Evolutionary conservation across 345 rosid genomes (phyloP).

Genomic region (Balakata baccata): DNA sequence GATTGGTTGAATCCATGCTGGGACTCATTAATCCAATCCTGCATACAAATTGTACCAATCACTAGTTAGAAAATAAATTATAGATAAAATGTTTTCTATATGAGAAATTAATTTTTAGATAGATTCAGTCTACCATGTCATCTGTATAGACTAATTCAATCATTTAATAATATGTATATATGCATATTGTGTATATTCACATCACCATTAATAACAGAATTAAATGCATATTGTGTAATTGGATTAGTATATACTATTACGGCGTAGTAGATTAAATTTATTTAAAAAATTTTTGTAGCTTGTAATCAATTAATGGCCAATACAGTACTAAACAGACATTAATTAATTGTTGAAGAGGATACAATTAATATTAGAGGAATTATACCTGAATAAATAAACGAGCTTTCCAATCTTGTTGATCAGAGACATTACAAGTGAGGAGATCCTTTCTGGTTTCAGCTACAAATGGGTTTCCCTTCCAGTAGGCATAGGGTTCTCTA

Average conservation of each 20-base stretch:
- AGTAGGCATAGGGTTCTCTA: constrained; percentile 21
- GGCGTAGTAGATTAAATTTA: no score
- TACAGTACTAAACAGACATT: no score
- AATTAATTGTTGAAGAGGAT: neutral
- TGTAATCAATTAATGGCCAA: no score
- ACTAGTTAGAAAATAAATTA: neutral
- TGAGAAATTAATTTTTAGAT: no score
- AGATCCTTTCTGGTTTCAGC: constrained; percentile 12
- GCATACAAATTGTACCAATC: neutral
- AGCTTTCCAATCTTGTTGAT: constrained; percentile 23
- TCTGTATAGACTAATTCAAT: no score
- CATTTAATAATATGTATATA: no score
- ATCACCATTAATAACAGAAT: no score
- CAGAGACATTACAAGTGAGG: constrained; percentile 15
- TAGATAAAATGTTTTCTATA: neutral
- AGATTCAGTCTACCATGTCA: no score
- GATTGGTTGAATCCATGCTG: constrained; percentile 19
- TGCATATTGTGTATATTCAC: no score
- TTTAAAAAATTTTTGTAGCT: no score
- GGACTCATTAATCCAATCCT: constrained; percentile 19
- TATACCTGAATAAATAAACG: constrained; percentile 18
- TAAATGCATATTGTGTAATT: no score
- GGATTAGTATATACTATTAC: no score
- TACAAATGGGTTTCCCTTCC: constrained; percentile 18
- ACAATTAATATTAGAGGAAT: neutral